Evolutionary conservation across 768 basidiomycete species (phyloP).

Genomic region (Termitomyces sp.): DNA sequence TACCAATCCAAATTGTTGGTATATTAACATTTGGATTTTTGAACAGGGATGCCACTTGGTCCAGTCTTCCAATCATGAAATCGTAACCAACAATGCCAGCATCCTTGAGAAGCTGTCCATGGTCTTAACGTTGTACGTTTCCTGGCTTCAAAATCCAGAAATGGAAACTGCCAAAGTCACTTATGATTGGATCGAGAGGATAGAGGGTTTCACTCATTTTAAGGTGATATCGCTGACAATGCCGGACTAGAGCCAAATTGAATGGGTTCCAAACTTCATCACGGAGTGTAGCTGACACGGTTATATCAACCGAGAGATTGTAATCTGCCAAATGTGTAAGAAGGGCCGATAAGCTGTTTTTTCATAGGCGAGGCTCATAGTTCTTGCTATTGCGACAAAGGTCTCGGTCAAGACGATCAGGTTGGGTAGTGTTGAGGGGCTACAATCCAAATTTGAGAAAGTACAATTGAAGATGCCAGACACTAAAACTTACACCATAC

Average conservation of each 20-base stretch:
- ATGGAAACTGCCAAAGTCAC: background rate
- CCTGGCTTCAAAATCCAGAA: background rate
- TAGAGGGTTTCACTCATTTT: background rate
- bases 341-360: background rate
- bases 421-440: background rate
- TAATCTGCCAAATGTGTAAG: background rate
- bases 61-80: background rate
- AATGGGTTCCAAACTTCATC: background rate
- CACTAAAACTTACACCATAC: background rate
- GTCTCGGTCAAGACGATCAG: background rate
- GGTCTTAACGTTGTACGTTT: background rate
- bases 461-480: background rate
- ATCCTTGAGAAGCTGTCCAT: background rate
- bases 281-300: background rate
- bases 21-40: background rate
- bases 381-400: background rate
- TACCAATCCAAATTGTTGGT: background rate
- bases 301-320: background rate
- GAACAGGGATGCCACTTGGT: background rate
- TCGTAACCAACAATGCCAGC: background rate
- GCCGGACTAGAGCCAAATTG: background rate
- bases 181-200: accelerated
- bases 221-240: background rate
- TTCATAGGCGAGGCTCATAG: background rate
- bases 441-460: background rate